Evolutionary conservation across 2,329 filamentous ascomycete genomes (phyloP), one percentile per base, ranked within the genome.

Genomic region (Colletotrichum karsti): DNA sequence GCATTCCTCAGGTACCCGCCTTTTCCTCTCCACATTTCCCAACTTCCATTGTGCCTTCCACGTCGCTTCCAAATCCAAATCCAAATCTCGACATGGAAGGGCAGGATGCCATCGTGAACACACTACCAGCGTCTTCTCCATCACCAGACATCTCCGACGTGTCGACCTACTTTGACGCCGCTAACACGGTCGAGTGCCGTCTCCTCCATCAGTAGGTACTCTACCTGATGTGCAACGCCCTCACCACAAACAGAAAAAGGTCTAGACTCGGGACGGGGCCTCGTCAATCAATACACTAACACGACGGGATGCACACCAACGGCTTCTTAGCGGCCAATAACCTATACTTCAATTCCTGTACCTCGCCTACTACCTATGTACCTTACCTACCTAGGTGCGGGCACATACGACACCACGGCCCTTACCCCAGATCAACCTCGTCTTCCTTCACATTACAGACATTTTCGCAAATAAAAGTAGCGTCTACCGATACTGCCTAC

Each of bases 21-120:
- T 24, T 13, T 63, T 39, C 15, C 51, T 56, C 63, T 48, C 63
- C 60, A 58, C 28, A 63, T 57, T 63, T 59, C 35, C 53, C 51
- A 50, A 64, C 53, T 64, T 51, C n/a, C n/a, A n/a, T n/a, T 62
- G 42, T 48, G 46, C 57, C 35, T 37, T 63, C 35, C 44, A n/a
- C 42, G 12, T 37, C 53, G 10, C 33, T 56, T 39, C 37, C 30
- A 46, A 46, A 46, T 24, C 46, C 46, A 50, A n/a, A n/a, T n/a
- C n/a, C n/a, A n/a, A n/a, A n/a, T n/a, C n/a, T n/a, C n/a, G n/a
- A n/a, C n/a, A 26, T 26, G 46, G 28, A 22, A 54, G 50, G 50
- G 33, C 35, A 15, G 33, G 20, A 55, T 22, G 18, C 18, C 26
- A 48, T 35, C 39, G 39, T 33, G 26, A 46, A 22, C 24, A 58